Conservation (phyloP, 305 asterid genomes). For the Nicotiana rustica region DNA sequence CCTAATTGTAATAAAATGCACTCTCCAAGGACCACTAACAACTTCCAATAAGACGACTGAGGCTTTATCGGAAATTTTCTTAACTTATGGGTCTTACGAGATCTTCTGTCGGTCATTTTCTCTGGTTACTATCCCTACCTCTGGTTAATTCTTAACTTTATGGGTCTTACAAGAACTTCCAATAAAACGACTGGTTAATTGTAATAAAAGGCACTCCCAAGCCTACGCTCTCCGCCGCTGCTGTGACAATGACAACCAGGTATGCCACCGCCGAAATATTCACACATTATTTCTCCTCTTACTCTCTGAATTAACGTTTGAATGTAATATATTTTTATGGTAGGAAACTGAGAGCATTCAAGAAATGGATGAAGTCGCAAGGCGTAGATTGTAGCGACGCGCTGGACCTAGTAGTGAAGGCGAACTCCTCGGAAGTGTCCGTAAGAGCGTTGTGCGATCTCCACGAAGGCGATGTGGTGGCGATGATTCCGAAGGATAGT, state of each 20-base stretch:
- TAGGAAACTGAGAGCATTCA: constrained; percentile 79
- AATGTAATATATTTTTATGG: not conserved
- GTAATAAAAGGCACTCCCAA: too few species aligned
- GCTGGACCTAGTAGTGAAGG: constrained; percentile 47
- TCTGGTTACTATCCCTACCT: not conserved
- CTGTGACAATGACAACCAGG: constrained; percentile 22
- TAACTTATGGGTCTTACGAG: too few species aligned
- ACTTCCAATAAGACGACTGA: too few species aligned
- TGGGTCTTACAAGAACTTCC: too few species aligned
- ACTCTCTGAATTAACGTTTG: not conserved
- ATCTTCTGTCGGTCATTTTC: too few species aligned
- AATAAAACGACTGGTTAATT: too few species aligned
- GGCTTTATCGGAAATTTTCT: too few species aligned
- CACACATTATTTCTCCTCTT: not conserved
- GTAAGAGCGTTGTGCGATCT: constrained; percentile 69
- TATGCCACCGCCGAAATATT: not conserved
- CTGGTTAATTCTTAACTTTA: too few species aligned
- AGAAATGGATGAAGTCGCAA: constrained; percentile 82
- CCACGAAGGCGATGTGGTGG: constrained; percentile 80
- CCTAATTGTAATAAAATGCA: too few species aligned
- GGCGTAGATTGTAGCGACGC: constrained; percentile 83
- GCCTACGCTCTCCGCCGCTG: not conserved
- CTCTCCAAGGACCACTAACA: too few species aligned
- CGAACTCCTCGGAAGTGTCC: constrained; percentile 48
- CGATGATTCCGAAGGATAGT: constrained; percentile 80